Conservation (phyloP, 2,329 filamentous ascomycete genomes). For the Pseudogymnoascus pannorum region DNA sequence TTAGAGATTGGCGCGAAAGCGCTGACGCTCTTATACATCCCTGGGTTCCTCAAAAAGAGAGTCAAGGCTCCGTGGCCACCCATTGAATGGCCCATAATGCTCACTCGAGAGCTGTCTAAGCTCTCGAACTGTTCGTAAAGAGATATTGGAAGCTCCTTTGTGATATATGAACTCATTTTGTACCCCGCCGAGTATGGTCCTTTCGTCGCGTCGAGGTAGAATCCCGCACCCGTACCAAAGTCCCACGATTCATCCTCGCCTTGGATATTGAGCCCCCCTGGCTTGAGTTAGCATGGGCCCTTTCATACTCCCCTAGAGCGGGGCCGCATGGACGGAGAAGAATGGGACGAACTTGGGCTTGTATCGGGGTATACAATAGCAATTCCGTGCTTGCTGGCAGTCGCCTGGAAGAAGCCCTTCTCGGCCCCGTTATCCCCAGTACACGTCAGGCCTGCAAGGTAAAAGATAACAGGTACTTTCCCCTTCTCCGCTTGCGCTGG, state of each 20-base stretch:
- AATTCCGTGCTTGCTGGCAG: conserved; percentile 71
- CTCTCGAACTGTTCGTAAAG: conserved; percentile 66
- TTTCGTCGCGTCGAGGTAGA: conserved; percentile 83
- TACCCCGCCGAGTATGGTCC: conserved; percentile 72
- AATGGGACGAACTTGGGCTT: conserved; percentile 61
- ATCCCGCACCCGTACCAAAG: conserved; percentile 86
- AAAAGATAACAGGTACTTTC: conserved; percentile 81
- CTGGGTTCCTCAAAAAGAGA: conserved; percentile 84
- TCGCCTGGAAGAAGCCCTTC: conserved; percentile 85
- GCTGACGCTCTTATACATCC: conserved; percentile 78
- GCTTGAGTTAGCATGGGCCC: not conserved
- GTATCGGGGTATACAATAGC: conserved; percentile 96
- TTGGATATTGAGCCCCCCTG: conserved; percentile 66
- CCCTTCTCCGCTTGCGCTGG: conserved; percentile 58
- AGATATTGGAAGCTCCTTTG: conserved; percentile 72
- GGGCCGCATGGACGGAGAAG: not conserved
- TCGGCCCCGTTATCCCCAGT: conserved; percentile 79
- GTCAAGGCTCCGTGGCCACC: conserved; percentile 93
- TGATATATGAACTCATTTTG: conserved; percentile 91
- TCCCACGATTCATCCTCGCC: conserved; percentile 87
- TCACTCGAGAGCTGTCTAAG: conserved; percentile 64
- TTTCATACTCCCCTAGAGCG: not conserved
- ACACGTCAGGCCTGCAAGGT: conserved; percentile 90
- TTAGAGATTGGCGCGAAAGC: conserved; percentile 90
- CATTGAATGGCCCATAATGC: conserved; percentile 94